phyloP scores from a whole-genome alignment of 148 eudicot species.

The Camellia japonica region DNA sequence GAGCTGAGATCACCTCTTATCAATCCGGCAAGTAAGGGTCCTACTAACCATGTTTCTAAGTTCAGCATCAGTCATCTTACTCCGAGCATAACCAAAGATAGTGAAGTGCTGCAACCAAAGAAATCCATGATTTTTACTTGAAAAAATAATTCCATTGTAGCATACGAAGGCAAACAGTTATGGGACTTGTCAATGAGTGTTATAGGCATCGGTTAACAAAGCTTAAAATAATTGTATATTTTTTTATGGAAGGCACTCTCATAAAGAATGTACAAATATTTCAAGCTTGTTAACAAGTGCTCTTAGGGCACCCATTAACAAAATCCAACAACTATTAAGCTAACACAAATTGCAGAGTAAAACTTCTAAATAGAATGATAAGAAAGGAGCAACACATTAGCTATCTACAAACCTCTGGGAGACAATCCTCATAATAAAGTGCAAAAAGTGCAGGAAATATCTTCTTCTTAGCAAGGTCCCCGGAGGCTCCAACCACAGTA shows the following conservation, averaged over 20 bases:
- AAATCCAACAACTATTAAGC: background rate
- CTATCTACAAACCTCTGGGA: constrained; percentile 69
- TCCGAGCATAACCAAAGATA: constrained; percentile 90
- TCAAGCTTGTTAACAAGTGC: too few relatives aligned
- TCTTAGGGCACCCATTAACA: too few relatives aligned
- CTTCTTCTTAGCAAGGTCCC: constrained; percentile 98
- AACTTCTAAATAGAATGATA: constrained; percentile 1
- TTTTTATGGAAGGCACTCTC: too few relatives aligned
- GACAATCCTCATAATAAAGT: constrained; percentile 84
- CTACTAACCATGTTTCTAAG: constrained; percentile 87
- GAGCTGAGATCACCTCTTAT: constrained; percentile 68
- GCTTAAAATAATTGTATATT: too few relatives aligned
- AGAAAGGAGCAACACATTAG: background rate
- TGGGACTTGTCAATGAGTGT: too few relatives aligned
- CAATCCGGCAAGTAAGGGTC: constrained; percentile 96
- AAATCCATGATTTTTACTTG: background rate
- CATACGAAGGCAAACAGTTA: background rate
- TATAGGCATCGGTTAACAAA: too few relatives aligned
- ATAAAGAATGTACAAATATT: too few relatives aligned
- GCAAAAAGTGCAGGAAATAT: constrained; percentile 99
- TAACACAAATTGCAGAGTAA: background rate
- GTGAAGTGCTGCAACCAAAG: constrained; percentile 78
- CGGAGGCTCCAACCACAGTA: constrained; percentile 97
- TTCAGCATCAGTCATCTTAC: constrained; percentile 98
- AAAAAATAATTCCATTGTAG: constrained; percentile 21